Base-by-base conservation (phyloP, 2,329 filamentous ascomycete species). In the Clonostachys chloroleuca region DNA sequence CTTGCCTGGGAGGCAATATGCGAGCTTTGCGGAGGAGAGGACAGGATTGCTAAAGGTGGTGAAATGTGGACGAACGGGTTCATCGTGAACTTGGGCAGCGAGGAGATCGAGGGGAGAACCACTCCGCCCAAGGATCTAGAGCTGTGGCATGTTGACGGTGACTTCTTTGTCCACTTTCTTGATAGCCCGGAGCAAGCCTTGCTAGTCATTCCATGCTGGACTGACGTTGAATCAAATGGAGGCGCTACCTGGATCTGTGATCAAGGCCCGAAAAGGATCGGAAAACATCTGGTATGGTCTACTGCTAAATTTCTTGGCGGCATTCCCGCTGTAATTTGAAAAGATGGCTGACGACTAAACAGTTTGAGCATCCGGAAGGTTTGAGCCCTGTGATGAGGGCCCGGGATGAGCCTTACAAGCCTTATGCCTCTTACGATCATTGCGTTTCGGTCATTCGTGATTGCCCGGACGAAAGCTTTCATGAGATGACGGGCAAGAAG, bases 91-190 rank as follows among this genome's bases (percentile, higher is more conserved):
- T 72, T 88, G 8, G 85, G 85, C 12, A 80, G 73, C 2, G 59
- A 72, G 1, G 73, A 76, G 44, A 67, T 67, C 43, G 75, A 79
- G 50, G 74, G 75, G 6, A 70, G 69, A 44, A 68, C 72, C 9
- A 62, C 74, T 4, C 63, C 70, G 35, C 81, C 81, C 0, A 68
- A 74, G 44, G 72, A 80, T 1, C 65, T 86, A 18, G 57, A 69
- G 8, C 70, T 70, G 18, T 88, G 84, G 84, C 84, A 87, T 60
- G 81, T 85, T 16, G 84, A 87, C 62, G 84, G 84, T 6, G 84
- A 88, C 54, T 87, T 86, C 62, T 88, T 88, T 59, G 73, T 84
- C 6, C 84, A 88, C 66, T 89, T 83, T 54, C 75, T 89, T 35
- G 84, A 88, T 59, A 84, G 78, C 17, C 80, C 80, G 1, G 85